Evolutionary conservation across 805 yeast genomes (phyloP), one percentile per base, ranked within the genome.

Genomic region (Candida broadrunensis): DNA sequence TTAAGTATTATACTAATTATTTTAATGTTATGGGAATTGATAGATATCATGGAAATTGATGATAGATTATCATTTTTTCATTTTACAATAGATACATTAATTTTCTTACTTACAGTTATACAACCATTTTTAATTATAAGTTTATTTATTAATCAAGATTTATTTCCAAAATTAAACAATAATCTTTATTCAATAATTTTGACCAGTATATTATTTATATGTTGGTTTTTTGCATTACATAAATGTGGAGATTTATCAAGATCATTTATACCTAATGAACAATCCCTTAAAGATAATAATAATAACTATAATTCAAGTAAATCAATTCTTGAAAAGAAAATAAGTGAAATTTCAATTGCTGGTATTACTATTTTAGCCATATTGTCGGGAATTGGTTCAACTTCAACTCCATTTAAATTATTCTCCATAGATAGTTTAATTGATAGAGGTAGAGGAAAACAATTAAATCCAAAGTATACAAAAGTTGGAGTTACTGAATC

Each of bases 311-410:
- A 21, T 21, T 9, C 6, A 7, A 21, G 24, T 21, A 51, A 56
- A 23, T 51, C 66, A 17, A 45, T 66, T n/a, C 47, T 71, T n/a
- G 70, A 70, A 35, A 55, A 58, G 15, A 72, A 75, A 39, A 61
- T 77, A 33, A 71, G 67, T 45, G 73, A 75, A 48, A 50, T 77
- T 23, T 65, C 73, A 3, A 52, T 77, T 33, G 60, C 73, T 20
- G 83, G 83, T 0, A 70, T 77, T 23, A 62, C 76, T n/a, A 65
- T 73, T 37, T 63, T 77, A 38, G 76, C 80, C 0, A 46, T 73
- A 1, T 56, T 77, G 15, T 75, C 78, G 9, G 82, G 82, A 2
- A 65, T 77, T 33, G 82, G 81, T 1, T 71, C 77, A 5, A 56
- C 72, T 12, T 67, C 77, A 32, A 73, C 78, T 0, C 70, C 78